These are phyloP conservation scores for Chrysopogon serrulatus DNA, from an alignment of 176 grass and related monocot species.

Conservation along the genomic window DNA sequence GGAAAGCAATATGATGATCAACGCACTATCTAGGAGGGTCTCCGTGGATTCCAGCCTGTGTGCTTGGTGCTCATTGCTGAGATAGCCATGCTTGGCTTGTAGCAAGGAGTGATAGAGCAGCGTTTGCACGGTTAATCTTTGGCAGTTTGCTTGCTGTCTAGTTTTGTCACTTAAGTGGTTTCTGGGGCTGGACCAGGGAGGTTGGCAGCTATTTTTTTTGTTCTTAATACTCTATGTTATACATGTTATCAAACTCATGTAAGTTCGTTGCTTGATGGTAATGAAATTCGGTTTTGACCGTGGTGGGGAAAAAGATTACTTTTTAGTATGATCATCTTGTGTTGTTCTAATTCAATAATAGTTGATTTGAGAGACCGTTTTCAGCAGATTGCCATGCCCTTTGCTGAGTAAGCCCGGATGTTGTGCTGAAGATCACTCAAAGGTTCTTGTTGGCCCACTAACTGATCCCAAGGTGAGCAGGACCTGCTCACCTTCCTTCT, in stretches of 20 bases:
- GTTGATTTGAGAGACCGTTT: no score
- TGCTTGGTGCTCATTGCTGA: not conserved
- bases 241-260: not conserved
- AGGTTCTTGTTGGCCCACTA: no score
- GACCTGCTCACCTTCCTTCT: no score
- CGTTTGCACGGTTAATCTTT: not conserved
- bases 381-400: no score
- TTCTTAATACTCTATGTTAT: no score
- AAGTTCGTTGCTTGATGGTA: not conserved
- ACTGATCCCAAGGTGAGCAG: no score
- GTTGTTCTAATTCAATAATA: no score
- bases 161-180: not conserved
- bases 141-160: not conserved
- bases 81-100: not conserved
- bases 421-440: no score
- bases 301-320: not conserved
- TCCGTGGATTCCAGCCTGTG: not conserved
- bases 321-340: no score
- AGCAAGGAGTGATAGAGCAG: not conserved
- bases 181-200: not conserved
- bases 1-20: not conserved
- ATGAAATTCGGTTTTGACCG: not conserved
- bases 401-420: no score
- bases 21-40: not conserved
- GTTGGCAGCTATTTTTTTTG: no score